phyloP scores from a whole-genome alignment of 441 rosid genomes.

The Pelargonium citronellum region DNA sequence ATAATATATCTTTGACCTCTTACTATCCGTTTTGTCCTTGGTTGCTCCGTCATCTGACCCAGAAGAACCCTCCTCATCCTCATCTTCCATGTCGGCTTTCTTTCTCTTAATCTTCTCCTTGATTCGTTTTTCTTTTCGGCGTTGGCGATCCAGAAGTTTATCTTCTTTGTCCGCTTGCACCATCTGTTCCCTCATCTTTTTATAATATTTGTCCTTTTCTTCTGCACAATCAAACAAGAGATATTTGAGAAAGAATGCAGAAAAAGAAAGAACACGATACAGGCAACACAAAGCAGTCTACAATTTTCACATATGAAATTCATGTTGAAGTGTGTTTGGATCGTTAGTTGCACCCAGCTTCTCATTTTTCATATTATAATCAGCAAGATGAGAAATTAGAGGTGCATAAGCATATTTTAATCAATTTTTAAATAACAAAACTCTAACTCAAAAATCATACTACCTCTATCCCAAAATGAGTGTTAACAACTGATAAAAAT shows the following conservation, averaged over 20 bases:
- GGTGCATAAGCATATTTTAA: no score
- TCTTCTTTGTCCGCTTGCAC: slow-evolving; percentile 70
- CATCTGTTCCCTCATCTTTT: slow-evolving; percentile 66
- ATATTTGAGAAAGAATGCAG: not conserved
- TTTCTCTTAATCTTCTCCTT: slow-evolving; percentile 72
- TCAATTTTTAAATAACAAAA: no score
- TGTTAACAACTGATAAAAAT: no score
- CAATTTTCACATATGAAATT: not conserved
- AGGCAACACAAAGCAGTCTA: not conserved
- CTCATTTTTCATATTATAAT: no score
- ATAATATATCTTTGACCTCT: slow-evolving; percentile 40
- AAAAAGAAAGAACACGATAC: not conserved
- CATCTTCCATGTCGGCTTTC: slow-evolving; percentile 39
- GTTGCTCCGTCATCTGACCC: slow-evolving; percentile 39
- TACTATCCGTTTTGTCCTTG: slow-evolving; percentile 25
- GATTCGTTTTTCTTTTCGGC: slow-evolving; percentile 60
- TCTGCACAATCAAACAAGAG: slow-evolving; percentile 33
- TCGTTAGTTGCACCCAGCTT: no score
- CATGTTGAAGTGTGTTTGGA: no score
- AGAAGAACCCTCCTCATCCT: slow-evolving; percentile 38
- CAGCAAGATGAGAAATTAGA: no score
- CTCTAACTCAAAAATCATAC: no score
- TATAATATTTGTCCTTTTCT: slow-evolving; percentile 47
- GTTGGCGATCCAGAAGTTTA: slow-evolving; percentile 59
- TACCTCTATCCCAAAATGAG: no score